Evolutionary conservation across 345 rosid genomes (phyloP), one percentile per base, ranked within the genome.

Genomic region (Pistacia atlantica): DNA sequence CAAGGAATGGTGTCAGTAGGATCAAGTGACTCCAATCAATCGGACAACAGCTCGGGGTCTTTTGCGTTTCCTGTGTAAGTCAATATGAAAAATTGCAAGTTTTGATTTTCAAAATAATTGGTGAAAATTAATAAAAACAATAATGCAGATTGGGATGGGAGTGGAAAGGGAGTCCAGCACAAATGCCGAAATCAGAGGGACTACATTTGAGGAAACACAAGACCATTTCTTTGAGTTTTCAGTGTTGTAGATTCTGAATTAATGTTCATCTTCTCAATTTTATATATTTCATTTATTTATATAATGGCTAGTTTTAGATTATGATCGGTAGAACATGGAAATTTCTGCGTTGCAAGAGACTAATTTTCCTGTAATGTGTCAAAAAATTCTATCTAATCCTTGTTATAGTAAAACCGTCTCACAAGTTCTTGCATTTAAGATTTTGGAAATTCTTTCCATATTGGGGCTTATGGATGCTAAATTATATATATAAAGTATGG

Each of bases 51-150:
- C 80, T 71, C 84, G 7, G 90, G 83, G 14, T 93, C 97, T 0
- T 93, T 93, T 75, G 87, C 94, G 37, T 91, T 93, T 80, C 97
- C 98, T 4, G 82, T 81, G 94, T 93, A 78, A 85, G 93, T 75
- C 74, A 9, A 58, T 65, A 28, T 42, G 25, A 25, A 25, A 25
- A 25, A 0, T 25, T 31, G 9, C 46, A 42, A 42, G 9, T 42
- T 42, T 42, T 42, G 46, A 42, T 42, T 5, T 42, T 42, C 46
- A 7, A 42, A 42, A 42, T 42, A 75, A 9, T 12, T 73, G 38
- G 14, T 33, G 22, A 48, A 69, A 54, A 35, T n/a, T 4, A 42
- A 65, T 3, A 37, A 4, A 38, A 0, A 10, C 0, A 69, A 31
- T 18, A 2, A 18, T 83, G 81, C 92, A 93, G 98, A 77, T 71